Evolutionary conservation across 2,329 filamentous ascomycete species (phyloP), one percentile per base, ranked within the genome.

Genomic region (Ophiostoma perfectum): DNA sequence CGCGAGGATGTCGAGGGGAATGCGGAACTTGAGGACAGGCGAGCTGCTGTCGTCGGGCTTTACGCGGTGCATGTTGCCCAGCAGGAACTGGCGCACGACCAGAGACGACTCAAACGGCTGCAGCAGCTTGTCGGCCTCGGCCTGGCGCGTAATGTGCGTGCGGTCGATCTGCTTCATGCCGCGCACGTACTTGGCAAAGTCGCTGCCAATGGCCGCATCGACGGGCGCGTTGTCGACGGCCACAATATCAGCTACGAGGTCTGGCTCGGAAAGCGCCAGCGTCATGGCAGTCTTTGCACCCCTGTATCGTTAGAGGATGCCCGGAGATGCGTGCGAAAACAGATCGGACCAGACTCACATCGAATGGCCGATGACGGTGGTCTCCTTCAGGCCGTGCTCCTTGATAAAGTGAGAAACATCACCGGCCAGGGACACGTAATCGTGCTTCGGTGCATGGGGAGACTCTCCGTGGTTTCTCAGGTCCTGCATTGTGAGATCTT

Each of bases 261-360:
- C 80, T 0, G 92, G 91, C 0, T 86, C 83, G 60, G 84, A 82
- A 47, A 98, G 84, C 3, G 92, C 92, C 69, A 97, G 81, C 0
- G 90, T 83, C 94, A 98, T 97, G 73, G 92, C 92, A 1, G 90
- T 88, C 81, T 98, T 98, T 64, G 94, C 94, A 71, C 95, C 94
- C 89, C 88, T 90, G 52, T 27, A 16, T 9, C 1, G 38, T n/a
- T 41, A 44, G 16, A 67, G 12, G 42, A 44, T 12, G 42, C 6
- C 42, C 7, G 6, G 7, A 44, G 42, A 8, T 3, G 6, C 11
- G 42, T 11, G 9, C 16, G 4, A 8, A 65, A 18, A 39, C 5
- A 27, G 27, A 27, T 27, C 27, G 27, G 27, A 27, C 27, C 27
- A 27, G 27, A 74, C 84, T 74, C 78, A 91, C 94, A 98, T 98